phyloP scores from a whole-genome alignment of 495 filamentous ascomycete species.

The Rhizodiscina lignyota region DNA sequence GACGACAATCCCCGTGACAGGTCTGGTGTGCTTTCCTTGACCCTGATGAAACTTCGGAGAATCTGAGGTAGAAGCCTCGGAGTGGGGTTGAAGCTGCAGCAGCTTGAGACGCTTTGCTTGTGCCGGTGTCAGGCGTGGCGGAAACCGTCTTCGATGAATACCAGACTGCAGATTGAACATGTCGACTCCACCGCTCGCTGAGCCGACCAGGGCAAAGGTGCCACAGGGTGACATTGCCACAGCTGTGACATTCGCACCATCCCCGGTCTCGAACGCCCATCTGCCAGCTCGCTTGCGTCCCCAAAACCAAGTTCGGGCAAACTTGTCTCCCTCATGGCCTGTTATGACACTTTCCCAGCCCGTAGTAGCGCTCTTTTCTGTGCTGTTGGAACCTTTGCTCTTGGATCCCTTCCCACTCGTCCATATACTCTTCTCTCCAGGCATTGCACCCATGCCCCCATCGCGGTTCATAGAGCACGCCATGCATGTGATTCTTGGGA shows the following conservation, averaged over 20 bases:
- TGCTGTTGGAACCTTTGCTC: slow-evolving; percentile 31
- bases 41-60: slow-evolving; percentile 22
- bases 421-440: slow-evolving; percentile 35
- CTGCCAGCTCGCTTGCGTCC: slow-evolving; percentile 79
- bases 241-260: slow-evolving; percentile 60
- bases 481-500: slow-evolving; percentile 75
- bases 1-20: slow-evolving; percentile 71
- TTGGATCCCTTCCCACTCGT: slow-evolving; percentile 51
- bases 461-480: slow-evolving; percentile 84
- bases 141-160: slow-evolving; percentile 67
- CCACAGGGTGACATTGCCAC: slow-evolving; percentile 83
- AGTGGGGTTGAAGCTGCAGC: no score
- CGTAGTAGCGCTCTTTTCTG: slow-evolving; percentile 46
- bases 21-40: slow-evolving; percentile 53
- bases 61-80: no score
- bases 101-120: slow-evolving; percentile 46
- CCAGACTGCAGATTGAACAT: slow-evolving; percentile 97
- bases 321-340: slow-evolving; percentile 73
- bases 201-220: slow-evolving; percentile 86
- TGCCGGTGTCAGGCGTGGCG: slow-evolving; percentile 45
- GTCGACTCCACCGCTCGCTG: slow-evolving; percentile 61
- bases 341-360: slow-evolving; percentile 97
- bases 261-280: slow-evolving; percentile 80
- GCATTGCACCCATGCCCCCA: slow-evolving; percentile 69
- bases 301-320: slow-evolving; percentile 94